Evolutionary conservation across 140 eudicot genomes (phyloP), one percentile per base, ranked within the genome.

Genomic region (Eryngium alpinum): DNA sequence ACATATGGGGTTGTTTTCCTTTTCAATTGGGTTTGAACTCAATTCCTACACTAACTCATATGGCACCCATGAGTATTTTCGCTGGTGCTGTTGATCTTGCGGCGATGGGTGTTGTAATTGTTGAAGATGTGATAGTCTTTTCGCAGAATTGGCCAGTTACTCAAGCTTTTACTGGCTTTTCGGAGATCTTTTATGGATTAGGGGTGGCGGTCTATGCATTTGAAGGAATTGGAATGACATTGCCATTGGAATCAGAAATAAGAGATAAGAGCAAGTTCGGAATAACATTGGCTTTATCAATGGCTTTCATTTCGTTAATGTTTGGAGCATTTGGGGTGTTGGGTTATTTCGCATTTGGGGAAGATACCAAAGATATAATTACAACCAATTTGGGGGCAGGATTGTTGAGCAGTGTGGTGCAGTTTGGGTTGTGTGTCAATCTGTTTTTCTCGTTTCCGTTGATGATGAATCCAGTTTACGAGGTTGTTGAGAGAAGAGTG

Each of bases 381-480:
- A 94, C 98, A 0, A 85, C 92, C 5, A 94, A 94, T 83, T 79
- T 94, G 44, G 98, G 98, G 43, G 77, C 86, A 74, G 98, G 98
- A 1, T 63, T 89, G 84, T 74, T 94, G 70, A 94, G 98, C 76
- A 82, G 85, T 46, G 44, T 88, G 77, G 98, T 94, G 44, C 98
- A 94, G 33, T 62, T 94, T 75, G 97, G 98, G 14, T 88, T 94
- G 50, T 87, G 91, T 51, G 76, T 94, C 51, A 94, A 94, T 84
- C 85, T 94, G 19, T 92, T 94, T 83, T 57, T 94, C 72, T 88
- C 98, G 0, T 91, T 90, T 75, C 98, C 98, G 1, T 33, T 94
- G 83, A 94, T 94, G 98, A 94, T 94, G 98, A 90, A 94, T 78
- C 98, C 98, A 24, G 98, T 94, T 67, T 92, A 77, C 83, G 98